Base-by-base conservation (phyloP, 345 rosid genomes). In the Balakata baccata region DNA sequence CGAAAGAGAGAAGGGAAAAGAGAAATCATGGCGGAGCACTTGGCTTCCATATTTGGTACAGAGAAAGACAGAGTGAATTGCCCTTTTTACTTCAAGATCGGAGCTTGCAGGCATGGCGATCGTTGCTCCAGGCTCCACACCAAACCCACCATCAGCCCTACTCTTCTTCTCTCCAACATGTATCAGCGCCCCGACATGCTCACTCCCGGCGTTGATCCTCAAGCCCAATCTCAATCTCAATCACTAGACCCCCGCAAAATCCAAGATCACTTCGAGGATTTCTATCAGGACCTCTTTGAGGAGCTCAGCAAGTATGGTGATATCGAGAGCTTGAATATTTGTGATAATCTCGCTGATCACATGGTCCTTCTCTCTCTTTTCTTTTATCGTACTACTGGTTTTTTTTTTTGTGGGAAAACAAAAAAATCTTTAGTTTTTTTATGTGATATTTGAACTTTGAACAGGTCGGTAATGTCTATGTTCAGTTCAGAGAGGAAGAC, bases 61-160 rank as follows among this genome's bases (percentile, higher is more conserved):
- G 94, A 92, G 86, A 89, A 92, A 77, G 94, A 88, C 79, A 82
- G 94, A 16, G 97, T 92, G 67, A 89, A 86, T 80, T 92, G 97
- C 20, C 94, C 97, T 1, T 92, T 92, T 78, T 88, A 92, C 84
- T 89, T 88, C 88, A 92, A 89, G 89, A 88, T 87, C 75, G 93
- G 94, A 14, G 94, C 93, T 1, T 92, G 93, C 62, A 80, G 94
- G 66, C 93, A 87, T 60, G 93, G 92, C 7, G 89, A 92, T 70
- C 87, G 93, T 3, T 89, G 97, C 85, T 89, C 94, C 9, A 80
- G 94, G 39, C 91, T 92, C 71, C 93, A 88, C 84, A 89, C 94
- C 54, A 87, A 86, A 68, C 97, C 97, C 4, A 85, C 85, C 73
- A 80, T 86, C 67, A 86, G 94, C 80, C 92, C 94, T 18, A 87